Evolutionary conservation across 495 filamentous ascomycete genomes (phyloP).

Genomic region (Neurospora sp.): DNA sequence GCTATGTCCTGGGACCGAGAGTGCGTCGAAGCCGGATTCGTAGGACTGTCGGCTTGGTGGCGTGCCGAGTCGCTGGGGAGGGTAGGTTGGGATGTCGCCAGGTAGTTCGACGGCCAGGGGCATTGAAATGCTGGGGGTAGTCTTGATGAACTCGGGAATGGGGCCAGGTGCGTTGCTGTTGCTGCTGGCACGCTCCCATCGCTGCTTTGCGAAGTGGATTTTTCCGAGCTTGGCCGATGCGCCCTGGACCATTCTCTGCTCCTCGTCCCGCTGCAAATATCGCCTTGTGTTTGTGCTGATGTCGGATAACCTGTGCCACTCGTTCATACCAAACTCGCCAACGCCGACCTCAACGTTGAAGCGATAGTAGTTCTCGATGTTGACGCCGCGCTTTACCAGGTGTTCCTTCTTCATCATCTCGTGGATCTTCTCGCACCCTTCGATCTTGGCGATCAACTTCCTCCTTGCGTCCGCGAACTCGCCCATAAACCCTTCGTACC

Average conservation of each 20-base stretch:
- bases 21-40: slow-evolving; percentile 34
- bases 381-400: slow-evolving; percentile 66
- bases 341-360: slow-evolving; percentile 95
- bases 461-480: slow-evolving; percentile 85
- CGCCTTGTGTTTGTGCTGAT: slow-evolving; percentile 84
- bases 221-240: slow-evolving; percentile 76
- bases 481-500: slow-evolving; percentile 91
- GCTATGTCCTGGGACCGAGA: slow-evolving; percentile 19
- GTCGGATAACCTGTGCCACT: slow-evolving; percentile 86
- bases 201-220: slow-evolving; percentile 56
- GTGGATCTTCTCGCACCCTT: slow-evolving; percentile 89
- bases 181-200: slow-evolving; percentile 24
- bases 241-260: slow-evolving; percentile 62
- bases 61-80: slow-evolving; percentile 15
- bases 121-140: slow-evolving; percentile 23
- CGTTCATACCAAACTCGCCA: slow-evolving; percentile 97
- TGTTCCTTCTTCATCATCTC: slow-evolving; percentile 68
- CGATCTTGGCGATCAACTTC: slow-evolving; percentile 78
- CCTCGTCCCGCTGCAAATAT: slow-evolving; percentile 65
- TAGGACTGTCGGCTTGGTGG: slow-evolving; percentile 35
- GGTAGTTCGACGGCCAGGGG: slow-evolving; percentile 39
- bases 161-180: neutral
- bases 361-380: slow-evolving; percentile 89
- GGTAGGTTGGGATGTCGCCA: slow-evolving; percentile 30
- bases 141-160: slow-evolving; percentile 22